phyloP scores from a whole-genome alignment of 768 basidiomycete species.

The Cystobasidium ongulense region DNA sequence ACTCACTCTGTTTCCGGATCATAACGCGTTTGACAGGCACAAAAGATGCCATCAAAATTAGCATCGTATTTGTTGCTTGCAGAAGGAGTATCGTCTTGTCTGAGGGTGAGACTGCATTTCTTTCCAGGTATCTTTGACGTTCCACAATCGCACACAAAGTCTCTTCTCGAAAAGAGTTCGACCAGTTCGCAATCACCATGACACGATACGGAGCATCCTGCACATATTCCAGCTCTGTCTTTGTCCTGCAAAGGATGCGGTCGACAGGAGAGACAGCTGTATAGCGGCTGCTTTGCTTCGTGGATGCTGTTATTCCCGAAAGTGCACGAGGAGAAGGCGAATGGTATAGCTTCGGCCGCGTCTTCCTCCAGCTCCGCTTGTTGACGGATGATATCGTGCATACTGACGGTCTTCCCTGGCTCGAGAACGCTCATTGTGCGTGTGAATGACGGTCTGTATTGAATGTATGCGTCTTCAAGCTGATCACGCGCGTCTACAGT shows the following conservation, averaged over 20 bases:
- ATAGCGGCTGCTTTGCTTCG: constrained; percentile 36
- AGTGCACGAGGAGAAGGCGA: constrained; percentile 33
- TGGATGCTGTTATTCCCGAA: constrained; percentile 33
- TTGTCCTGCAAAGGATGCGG: not conserved
- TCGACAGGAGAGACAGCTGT: constrained; percentile 36
- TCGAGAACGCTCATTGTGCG: not conserved
- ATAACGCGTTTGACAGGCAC: constrained; percentile 38
- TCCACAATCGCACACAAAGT: constrained; percentile 42
- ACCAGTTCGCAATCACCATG: constrained; percentile 40
- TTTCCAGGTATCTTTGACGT: constrained; percentile 29
- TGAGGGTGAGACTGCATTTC: constrained; percentile 32
- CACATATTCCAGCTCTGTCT: constrained; percentile 34
- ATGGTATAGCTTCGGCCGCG: constrained; percentile 36
- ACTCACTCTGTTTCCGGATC: constrained; percentile 40
- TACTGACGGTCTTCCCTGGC: not conserved
- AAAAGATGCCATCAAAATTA: constrained; percentile 40
- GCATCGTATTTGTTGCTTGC: constrained; percentile 36
- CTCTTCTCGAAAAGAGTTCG: constrained; percentile 41
- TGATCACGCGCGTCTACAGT: constrained; percentile 9
- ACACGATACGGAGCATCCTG: constrained; percentile 37
- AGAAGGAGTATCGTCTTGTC: constrained; percentile 28
- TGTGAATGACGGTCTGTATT: not conserved
- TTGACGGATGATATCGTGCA: constrained; percentile 33
- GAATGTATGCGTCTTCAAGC: constrained; percentile 15
- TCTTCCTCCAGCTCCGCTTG: constrained; percentile 37